Percentiles rank a stretch among this genome's conserved stretches.
These are phyloP conservation scores for Ceratocystis colombiana DNA, from an alignment of 2,329 filamentous ascomycete genomes.

Conservation along the genomic window DNA sequence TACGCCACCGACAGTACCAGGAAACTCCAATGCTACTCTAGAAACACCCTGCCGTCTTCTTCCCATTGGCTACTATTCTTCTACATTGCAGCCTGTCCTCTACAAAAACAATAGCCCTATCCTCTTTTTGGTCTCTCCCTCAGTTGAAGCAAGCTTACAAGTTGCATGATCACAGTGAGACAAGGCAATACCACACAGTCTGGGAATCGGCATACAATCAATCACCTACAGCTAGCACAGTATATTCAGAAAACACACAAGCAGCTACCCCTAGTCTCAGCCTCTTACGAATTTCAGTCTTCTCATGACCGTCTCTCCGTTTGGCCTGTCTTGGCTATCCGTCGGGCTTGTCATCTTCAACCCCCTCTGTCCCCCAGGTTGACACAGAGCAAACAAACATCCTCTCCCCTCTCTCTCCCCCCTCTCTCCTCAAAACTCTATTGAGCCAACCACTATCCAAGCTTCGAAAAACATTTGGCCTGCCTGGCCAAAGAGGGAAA, in stretches of 20 bases:
- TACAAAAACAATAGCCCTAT: neutral
- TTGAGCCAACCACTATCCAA: no score
- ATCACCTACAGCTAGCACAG: neutral
- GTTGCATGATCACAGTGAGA: constrained; percentile 4
- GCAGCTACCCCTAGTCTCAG: no score
- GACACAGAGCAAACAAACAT: neutral
- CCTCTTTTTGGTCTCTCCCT: no score
- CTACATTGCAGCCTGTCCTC: neutral
- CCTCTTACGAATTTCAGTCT: neutral
- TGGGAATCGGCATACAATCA: neutral
- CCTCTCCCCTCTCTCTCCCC: neutral
- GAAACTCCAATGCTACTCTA: no score
- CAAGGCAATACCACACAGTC: neutral
- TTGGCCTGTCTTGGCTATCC: neutral
- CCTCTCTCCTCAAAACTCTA: neutral
- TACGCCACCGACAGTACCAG: neutral
- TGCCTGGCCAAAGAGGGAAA: no score
- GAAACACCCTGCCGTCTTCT: neutral
- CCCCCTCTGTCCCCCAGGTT: no score
- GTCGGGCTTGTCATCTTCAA: neutral
- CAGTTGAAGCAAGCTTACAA: no score
- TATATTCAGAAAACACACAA: neutral
- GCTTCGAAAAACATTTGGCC: no score
- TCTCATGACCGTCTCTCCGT: neutral
- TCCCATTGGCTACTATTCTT: neutral